Evolutionary conservation across 306 rosid genomes (phyloP).

Genomic region (Glycine tomentella): DNA sequence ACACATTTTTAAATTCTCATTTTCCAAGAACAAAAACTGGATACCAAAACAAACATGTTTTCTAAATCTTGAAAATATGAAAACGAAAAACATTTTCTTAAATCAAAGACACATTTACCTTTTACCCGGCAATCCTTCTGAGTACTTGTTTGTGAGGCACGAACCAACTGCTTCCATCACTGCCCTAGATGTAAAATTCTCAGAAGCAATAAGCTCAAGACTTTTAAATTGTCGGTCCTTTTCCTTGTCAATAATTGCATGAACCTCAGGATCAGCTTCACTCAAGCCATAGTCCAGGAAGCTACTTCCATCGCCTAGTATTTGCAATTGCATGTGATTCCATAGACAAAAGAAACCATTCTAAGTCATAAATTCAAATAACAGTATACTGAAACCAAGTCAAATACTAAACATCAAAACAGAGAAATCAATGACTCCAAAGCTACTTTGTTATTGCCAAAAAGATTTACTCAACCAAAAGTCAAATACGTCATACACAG

Average conservation of each 20-base stretch:
- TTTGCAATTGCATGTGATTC: constrained; percentile 34
- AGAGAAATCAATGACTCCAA: neutral
- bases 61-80: neutral
- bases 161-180: constrained; percentile 99
- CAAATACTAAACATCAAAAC: neutral
- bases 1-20: constrained; percentile 4
- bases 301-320: constrained; percentile 61
- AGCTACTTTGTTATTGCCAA: neutral
- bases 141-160: constrained; percentile 91
- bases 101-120: constrained; percentile 57
- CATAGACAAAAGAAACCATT: neutral
- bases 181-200: constrained; percentile 89
- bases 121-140: constrained; percentile 94
- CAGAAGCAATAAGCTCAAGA: constrained; percentile 98
- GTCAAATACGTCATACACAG: constrained; percentile 13
- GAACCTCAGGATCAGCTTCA: constrained; percentile 91
- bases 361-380: neutral
- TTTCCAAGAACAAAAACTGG: neutral
- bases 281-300: constrained; percentile 72
- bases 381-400: neutral
- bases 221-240: constrained; percentile 86
- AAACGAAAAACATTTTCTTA: neutral
- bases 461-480: neutral
- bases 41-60: neutral
- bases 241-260: constrained; percentile 69